These are phyloP conservation scores for Eucalyptus sp. DNA, from an alignment of 345 rosid species.

Conservation along the genomic window DNA sequence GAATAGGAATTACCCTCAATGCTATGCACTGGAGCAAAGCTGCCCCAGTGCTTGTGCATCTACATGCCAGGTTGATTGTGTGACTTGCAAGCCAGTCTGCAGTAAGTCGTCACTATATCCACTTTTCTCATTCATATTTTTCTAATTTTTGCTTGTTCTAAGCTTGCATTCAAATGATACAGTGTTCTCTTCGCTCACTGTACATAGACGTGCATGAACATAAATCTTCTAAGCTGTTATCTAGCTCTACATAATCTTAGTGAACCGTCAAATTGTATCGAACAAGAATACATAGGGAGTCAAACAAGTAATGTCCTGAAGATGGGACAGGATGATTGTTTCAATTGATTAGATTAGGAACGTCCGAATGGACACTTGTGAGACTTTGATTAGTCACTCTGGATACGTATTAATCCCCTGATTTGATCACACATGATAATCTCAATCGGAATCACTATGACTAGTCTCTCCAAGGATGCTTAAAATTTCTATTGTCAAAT, in stretches of 20 bases:
- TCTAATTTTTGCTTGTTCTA: not conserved
- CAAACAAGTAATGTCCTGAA: not conserved
- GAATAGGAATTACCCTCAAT: slow-evolving; percentile 15
- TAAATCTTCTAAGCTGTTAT: not conserved
- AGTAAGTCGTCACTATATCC: slow-evolving; percentile 7
- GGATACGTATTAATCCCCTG: not conserved
- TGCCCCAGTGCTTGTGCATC: slow-evolving; percentile 41
- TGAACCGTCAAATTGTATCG: not conserved
- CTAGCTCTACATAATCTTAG: not conserved
- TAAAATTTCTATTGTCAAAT: not conserved
- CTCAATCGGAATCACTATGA: not conserved
- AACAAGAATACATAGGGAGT: not conserved
- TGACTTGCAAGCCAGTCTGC: slow-evolving; percentile 53
- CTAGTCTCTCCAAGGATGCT: not conserved
- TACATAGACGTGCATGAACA: not conserved
- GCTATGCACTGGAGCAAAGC: slow-evolving; percentile 21
- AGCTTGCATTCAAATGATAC: not conserved
- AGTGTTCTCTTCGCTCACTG: not conserved
- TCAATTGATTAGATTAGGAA: not conserved
- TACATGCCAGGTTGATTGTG: slow-evolving; percentile 46
- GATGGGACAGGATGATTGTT: not conserved
- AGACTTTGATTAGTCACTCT: not conserved
- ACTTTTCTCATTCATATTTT: not conserved
- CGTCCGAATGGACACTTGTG: not conserved
- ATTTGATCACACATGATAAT: not conserved